phyloP scores from a whole-genome alignment of 1,284 basidiomycete species.

The Rhodotorula glutinis region DNA sequence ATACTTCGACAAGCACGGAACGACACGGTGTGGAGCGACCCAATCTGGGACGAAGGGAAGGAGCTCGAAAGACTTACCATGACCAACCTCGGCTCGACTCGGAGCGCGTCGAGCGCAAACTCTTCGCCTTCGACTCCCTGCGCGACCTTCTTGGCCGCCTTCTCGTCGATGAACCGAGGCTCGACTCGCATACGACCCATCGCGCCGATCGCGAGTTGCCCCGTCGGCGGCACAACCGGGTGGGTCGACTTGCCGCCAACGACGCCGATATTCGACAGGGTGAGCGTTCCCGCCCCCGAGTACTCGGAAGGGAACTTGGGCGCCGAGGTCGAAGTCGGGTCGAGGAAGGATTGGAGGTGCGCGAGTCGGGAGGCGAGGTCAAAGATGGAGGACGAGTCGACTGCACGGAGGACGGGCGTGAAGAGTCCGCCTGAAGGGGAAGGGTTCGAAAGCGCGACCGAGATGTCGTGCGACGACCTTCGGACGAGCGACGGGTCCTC shows the following conservation, averaged over 20 bases:
- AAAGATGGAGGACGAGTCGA: conserved; percentile 62
- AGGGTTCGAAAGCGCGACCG: conserved; percentile 72
- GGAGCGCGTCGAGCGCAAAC: conserved; percentile 15
- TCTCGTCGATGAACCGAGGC: conserved; percentile 29
- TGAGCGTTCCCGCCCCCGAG: conserved; percentile 76
- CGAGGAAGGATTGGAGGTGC: conserved; percentile 59
- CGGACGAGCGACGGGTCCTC: conserved; percentile 54
- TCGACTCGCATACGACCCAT: conserved; percentile 63
- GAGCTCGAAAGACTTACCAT: conserved; percentile 49
- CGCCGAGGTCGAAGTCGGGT: conserved; percentile 56
- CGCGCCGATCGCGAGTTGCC: conserved; percentile 85
- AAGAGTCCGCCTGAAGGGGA: conserved; percentile 62
- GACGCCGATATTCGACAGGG: conserved; percentile 81
- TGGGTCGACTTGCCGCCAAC: conserved; percentile 70
- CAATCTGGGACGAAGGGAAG: not conserved
- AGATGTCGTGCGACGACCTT: conserved; percentile 58
- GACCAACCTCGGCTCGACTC: conserved; percentile 58
- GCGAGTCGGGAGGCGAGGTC: conserved; percentile 63
- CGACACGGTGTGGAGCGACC: no score
- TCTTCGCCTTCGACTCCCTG: conserved; percentile 51
- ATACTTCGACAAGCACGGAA: no score
- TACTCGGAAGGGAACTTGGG: conserved; percentile 61
- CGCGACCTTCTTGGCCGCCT: conserved; percentile 23
- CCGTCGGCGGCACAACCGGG: conserved; percentile 80
- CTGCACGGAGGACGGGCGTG: conserved; percentile 72